Evolutionary conservation across 164 flowering plant genomes (phyloP), one percentile per base, ranked within the genome.

Genomic region (Pachysandra terminalis): DNA sequence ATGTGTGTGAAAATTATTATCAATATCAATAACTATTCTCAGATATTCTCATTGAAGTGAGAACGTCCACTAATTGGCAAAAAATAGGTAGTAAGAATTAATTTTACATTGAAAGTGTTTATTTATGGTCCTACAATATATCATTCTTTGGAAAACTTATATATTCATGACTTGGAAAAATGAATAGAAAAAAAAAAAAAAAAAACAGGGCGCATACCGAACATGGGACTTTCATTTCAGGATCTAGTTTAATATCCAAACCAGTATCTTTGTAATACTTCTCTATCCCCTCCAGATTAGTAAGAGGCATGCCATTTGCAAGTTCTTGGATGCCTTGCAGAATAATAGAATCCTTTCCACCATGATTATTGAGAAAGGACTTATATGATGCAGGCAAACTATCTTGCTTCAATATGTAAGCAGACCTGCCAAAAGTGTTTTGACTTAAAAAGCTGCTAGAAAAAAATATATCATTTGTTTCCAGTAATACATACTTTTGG

Each of bases 201-300:
- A n/a, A n/a, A n/a, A n/a, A n/a, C n/a, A 65, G 14, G 14, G 21
- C 55, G 35, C 85, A 73, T 87, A 95, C 98, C 82, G 96, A 70
- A 76, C 98, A 95, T 15, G 98, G 98, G 40, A 90, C 77, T 79
- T 89, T 84, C 97, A 95, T 95, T 57, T n/a, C n/a, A n/a, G n/a
- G n/a, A n/a, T n/a, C n/a, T n/a, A n/a, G n/a, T n/a, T n/a, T n/a
- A n/a, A n/a, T 67, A 65, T 84, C 70, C 27, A 83, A 79, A n/a
- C 96, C 93, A 26, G 41, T 68, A 67, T 85, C 62, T 68, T 84
- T 83, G 84, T 91, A 95, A 72, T 75, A 72, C 62, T 85, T 86
- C 76, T 95, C 92, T 73, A 95, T 80, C 51, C 74, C 83, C 61
- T 76, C 80, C 83, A 91, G 79, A 75, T 85, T 83, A 59, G 89